phyloP scores from a whole-genome alignment of 306 rosid species.

The Parietaria judaica region DNA sequence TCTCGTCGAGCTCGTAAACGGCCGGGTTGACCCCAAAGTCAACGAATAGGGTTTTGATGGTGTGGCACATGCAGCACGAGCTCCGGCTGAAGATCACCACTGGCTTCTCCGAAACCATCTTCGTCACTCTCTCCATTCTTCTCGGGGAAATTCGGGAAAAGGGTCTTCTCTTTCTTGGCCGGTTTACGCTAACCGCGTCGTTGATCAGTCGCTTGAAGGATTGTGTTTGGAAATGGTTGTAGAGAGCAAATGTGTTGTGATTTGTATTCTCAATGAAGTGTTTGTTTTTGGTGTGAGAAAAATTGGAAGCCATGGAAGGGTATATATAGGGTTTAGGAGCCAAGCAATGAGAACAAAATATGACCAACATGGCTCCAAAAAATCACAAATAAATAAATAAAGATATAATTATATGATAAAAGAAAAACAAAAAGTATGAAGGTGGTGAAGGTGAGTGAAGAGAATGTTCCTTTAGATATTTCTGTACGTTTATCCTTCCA shows the following conservation, averaged over 20 bases:
- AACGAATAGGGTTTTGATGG: slow-evolving; percentile 48
- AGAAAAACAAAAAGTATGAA: slow-evolving; percentile 12
- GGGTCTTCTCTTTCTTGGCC: too few relatives aligned
- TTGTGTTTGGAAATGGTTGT: too few relatives aligned
- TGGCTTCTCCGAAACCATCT: slow-evolving; percentile 49
- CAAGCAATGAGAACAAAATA: too few relatives aligned
- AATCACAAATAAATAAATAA: too few relatives aligned
- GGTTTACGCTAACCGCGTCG: too few relatives aligned
- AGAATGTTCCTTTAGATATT: slow-evolving; percentile 47
- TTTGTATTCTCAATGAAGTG: neutral
- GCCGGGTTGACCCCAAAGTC: slow-evolving; percentile 62
- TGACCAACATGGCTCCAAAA: neutral
- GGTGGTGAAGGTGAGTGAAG: slow-evolving; percentile 13
- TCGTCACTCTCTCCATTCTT: slow-evolving; percentile 6
- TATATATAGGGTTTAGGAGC: slow-evolving; percentile 46
- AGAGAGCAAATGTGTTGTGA: neutral
- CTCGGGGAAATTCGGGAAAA: too few relatives aligned
- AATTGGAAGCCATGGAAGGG: slow-evolving; percentile 6
- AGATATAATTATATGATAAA: neutral
- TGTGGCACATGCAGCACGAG: slow-evolving; percentile 52
- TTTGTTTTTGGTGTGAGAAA: slow-evolving; percentile 28
- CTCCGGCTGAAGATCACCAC: slow-evolving; percentile 82
- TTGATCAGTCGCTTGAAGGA: too few relatives aligned
- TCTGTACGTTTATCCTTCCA: slow-evolving; percentile 23
- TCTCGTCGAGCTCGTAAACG: slow-evolving; percentile 65